phyloP scores from a whole-genome alignment of 805 yeast species.

The Ogataea nitratoaversa region DNA sequence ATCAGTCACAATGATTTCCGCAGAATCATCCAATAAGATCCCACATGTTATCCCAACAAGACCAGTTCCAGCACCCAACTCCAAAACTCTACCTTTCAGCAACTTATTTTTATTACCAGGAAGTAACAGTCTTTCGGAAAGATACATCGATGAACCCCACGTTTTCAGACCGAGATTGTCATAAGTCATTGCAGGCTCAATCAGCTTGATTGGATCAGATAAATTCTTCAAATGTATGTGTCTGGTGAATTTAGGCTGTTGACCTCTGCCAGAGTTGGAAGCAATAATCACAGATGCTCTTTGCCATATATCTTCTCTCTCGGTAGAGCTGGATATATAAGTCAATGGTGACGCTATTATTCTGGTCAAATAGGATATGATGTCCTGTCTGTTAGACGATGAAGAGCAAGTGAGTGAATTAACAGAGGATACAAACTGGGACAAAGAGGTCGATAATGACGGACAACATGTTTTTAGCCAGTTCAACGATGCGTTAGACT shows the following conservation, averaged over 20 bases:
- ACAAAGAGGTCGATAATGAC: conserved; percentile 20
- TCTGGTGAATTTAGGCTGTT: conserved; percentile 68
- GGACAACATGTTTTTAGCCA: conserved; percentile 45
- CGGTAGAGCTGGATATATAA: conserved; percentile 39
- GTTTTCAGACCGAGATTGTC: conserved; percentile 91
- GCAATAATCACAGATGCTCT: conserved; percentile 64
- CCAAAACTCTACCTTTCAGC: conserved; percentile 44
- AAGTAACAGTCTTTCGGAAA: conserved; percentile 51
- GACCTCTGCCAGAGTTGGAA: conserved; percentile 81
- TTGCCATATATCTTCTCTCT: conserved; percentile 41
- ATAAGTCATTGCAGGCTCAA: conserved; percentile 81
- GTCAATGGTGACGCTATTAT: conserved; percentile 44
- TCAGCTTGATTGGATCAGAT: conserved; percentile 35
- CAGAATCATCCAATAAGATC: conserved; percentile 38
- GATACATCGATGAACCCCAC: conserved; percentile 87
- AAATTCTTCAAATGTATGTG: conserved; percentile 46
- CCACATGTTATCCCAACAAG: conserved; percentile 73
- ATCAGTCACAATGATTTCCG: conserved; percentile 59
- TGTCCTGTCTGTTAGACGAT: conserved; percentile 21
- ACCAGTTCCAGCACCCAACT: conserved; percentile 96
- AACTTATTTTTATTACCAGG: conserved; percentile 11
- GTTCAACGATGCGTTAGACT: conserved; percentile 27
- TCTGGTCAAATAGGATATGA: conserved; percentile 45
- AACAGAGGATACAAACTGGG: conserved; percentile 4
- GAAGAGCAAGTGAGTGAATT: conserved; percentile 4